A percentile compares a stretch with the other conserved stretches of the same genome.
Conservation (phyloP, 345 rosid genomes). For the Eucalyptus caleyi region DNA sequence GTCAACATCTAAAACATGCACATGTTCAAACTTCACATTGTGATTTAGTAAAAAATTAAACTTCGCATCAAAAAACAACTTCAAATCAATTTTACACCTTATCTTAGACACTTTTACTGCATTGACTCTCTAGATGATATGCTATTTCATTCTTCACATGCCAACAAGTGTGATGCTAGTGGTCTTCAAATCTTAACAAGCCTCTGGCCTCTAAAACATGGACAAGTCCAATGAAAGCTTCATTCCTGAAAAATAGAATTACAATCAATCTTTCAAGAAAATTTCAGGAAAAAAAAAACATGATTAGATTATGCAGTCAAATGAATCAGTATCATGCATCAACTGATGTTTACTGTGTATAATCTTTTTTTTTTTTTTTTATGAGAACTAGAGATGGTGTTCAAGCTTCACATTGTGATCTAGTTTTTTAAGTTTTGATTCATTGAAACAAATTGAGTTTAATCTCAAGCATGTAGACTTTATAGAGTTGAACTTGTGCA, state of each 20-base stretch:
- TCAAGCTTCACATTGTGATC: background rate
- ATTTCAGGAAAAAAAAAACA: background rate
- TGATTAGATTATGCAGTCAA: background rate
- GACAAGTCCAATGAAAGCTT: background rate
- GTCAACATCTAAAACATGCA: too few species aligned
- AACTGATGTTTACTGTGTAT: background rate
- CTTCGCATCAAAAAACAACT: too few species aligned
- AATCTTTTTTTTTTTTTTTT: background rate
- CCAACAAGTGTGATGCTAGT: background rate
- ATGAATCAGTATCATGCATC: background rate
- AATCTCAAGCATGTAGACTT: background rate
- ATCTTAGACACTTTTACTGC: background rate
- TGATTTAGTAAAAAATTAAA: too few species aligned
- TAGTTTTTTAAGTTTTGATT: background rate
- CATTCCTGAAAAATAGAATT: background rate
- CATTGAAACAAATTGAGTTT: background rate
- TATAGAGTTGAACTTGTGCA: background rate
- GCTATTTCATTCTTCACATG: background rate
- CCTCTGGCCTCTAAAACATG: too few species aligned
- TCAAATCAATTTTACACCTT: background rate
- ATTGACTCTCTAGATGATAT: background rate
- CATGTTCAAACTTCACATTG: too few species aligned
- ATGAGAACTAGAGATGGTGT: background rate
- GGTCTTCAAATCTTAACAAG: background rate
- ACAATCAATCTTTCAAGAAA: background rate